phyloP scores from a whole-genome alignment of 352 stramenopile species.

The Globisporangium megalacanthum region DNA sequence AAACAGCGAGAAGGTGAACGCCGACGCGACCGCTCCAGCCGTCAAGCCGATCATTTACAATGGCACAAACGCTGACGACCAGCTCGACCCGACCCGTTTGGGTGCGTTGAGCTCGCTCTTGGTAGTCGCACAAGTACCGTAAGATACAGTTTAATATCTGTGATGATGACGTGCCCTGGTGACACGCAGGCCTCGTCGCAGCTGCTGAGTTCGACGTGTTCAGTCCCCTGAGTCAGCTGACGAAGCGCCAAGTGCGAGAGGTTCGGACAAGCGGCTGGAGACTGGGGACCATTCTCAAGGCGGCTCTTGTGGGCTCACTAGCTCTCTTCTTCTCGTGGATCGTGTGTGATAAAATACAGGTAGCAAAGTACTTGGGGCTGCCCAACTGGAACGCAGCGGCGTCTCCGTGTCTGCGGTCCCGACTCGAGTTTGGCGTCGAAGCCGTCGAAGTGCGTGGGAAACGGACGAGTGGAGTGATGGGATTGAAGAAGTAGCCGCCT shows the following conservation, averaged over 20 bases:
- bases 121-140: neutral
- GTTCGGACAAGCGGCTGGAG: slow-evolving; percentile 10
- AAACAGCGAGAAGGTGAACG: slow-evolving; percentile 18
- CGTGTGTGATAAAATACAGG: slow-evolving; percentile 13
- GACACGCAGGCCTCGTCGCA: slow-evolving; percentile 79
- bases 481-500: too few species aligned
- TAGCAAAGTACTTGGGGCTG: slow-evolving; percentile 88
- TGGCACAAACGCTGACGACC: slow-evolving; percentile 96
- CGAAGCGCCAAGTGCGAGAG: slow-evolving; percentile 88
- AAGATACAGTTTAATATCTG: too few species aligned
- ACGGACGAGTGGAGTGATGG: too few species aligned
- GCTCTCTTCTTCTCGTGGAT: neutral
- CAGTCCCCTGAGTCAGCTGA: slow-evolving; percentile 86
- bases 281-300: neutral
- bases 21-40: neutral
- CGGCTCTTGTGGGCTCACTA: too few species aligned
- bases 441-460: slow-evolving; percentile 60
- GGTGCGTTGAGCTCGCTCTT: neutral
- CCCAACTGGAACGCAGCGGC: slow-evolving; percentile 95
- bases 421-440: slow-evolving; percentile 92
- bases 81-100: slow-evolving; percentile 86
- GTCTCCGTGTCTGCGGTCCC: slow-evolving; percentile 93
- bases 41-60: slow-evolving; percentile 88
- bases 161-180: neutral
- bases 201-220: slow-evolving; percentile 91